A percentile compares a stretch with the other conserved stretches of the same genome.
These are phyloP conservation scores for Metschnikowia hibisci DNA, from an alignment of 805 yeast species.

Conservation along the genomic window DNA sequence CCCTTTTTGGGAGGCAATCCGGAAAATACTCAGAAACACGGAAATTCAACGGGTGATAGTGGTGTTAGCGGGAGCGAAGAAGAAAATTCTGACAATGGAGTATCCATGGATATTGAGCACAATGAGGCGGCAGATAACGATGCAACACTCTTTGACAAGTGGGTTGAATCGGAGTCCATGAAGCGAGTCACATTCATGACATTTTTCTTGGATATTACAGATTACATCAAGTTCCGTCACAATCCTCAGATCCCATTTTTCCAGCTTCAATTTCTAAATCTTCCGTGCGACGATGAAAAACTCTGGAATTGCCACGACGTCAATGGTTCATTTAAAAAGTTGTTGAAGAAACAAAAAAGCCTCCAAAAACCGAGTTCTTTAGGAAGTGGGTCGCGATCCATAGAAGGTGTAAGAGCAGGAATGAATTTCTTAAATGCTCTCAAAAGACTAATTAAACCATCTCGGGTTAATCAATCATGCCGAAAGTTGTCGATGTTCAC, in stretches of 20 bases:
- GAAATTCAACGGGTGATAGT: slow-evolving; percentile 21
- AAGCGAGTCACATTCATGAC: slow-evolving; percentile 79
- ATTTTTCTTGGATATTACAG: slow-evolving; percentile 74
- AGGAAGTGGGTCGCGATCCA: neutral
- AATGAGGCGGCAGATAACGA: slow-evolving; percentile 22
- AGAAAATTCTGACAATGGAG: slow-evolving; percentile 18
- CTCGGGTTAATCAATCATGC: slow-evolving; percentile 5
- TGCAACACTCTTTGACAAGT: slow-evolving; percentile 46
- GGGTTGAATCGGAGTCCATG: slow-evolving; percentile 79
- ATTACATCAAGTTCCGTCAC: slow-evolving; percentile 77
- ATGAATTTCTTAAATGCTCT: slow-evolving; percentile 18
- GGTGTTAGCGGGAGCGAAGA: slow-evolving; percentile 35
- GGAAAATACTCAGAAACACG: slow-evolving; percentile 23
- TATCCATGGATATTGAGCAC: slow-evolving; percentile 5
- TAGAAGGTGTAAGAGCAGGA: slow-evolving; percentile 8
- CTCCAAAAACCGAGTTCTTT: slow-evolving; percentile 7
- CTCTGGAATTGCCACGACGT: slow-evolving; percentile 40
- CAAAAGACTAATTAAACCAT: slow-evolving; percentile 12
- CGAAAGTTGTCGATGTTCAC: slow-evolving; percentile 47
- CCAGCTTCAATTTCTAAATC: slow-evolving; percentile 36
- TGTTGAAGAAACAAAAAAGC: slow-evolving; percentile 35
- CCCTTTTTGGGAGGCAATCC: slow-evolving; percentile 77
- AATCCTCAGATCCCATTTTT: slow-evolving; percentile 42
- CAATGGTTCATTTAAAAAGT: slow-evolving; percentile 35
- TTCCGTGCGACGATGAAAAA: slow-evolving; percentile 40